Base-by-base conservation (phyloP, 495 filamentous ascomycete genomes). In the Lasiosphaeria ovina region DNA sequence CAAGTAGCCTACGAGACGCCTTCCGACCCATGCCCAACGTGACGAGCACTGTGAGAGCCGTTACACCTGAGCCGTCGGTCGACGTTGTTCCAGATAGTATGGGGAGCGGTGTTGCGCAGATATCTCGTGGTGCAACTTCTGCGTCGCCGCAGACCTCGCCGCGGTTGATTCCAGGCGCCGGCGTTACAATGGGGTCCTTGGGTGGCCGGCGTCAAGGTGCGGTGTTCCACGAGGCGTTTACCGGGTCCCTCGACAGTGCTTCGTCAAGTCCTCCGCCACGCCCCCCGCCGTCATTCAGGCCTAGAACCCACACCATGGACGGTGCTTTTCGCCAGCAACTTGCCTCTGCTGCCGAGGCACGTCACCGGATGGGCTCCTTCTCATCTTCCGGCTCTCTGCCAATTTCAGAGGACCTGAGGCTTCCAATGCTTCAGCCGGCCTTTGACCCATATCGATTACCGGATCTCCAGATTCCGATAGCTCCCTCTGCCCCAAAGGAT, bases 331-430 rank as follows among this genome's bases (percentile, higher is more conserved):
- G 81, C 32, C 78, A 77, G 57, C 73, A 76, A 34, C 66, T 76
- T 32, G 63, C 61, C 12, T 67, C 72, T 14, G 51, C 72, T 11
- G 63, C 66, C 31, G 80, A 81, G 56, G 66, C 66, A 40, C 74
- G 80, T 11, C 74, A 80, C 61, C 71, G 80, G n/a, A 74, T 83
- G 16, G 79, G 81, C 36, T 83, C 80, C n/a, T 80, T 82, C 44
- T 82, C 81, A 40, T 81, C 81, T n/a, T 69, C 78, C 34, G 61
- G 71, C 12, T 78, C 77, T 10, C 68, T 76, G 31, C 64, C 73
- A 14, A 60, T 72, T 40, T 52, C 68, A 59, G 79, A 80, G 52
- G 79, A 82, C 6, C 47, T 69, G 40, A 73, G 69, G 47, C 57
- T 63, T 16, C 70, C 73, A 44, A 69, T 70, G 42, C 60, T 63